Percentiles rank a stretch among this genome's conserved stretches.
These are phyloP conservation scores for Magnolia sinica DNA, from an alignment of 164 flowering plant genomes.

Conservation along the genomic window DNA sequence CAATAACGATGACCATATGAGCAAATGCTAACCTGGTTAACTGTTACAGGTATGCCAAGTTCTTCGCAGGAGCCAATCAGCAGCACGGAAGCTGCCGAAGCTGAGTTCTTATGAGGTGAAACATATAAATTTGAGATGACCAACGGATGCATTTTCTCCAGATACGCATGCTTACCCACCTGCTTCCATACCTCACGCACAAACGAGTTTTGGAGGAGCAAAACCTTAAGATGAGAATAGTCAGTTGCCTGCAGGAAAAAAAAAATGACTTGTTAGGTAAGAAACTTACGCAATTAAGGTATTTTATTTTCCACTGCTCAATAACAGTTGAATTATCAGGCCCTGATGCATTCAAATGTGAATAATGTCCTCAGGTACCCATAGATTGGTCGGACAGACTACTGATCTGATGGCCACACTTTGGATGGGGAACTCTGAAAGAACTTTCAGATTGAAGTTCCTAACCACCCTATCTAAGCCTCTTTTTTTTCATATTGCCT, in stretches of 20 bases:
- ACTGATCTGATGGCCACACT: no score
- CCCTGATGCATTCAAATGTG: no score
- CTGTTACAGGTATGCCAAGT: constrained; percentile 83
- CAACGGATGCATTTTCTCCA: constrained; percentile 68
- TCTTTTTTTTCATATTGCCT: no score
- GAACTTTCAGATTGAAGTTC: no score
- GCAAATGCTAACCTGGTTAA: constrained; percentile 69
- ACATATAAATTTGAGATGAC: constrained; percentile 65
- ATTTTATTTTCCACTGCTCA: neutral
- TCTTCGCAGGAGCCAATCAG: constrained; percentile 94
- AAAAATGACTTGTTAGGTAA: constrained; percentile 11
- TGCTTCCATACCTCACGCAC: constrained; percentile 75
- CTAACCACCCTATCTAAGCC: no score
- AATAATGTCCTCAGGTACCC: no score
- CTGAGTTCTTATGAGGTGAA: constrained; percentile 75
- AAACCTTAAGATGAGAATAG: constrained; percentile 84
- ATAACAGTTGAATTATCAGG: no score
- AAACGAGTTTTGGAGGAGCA: constrained; percentile 94
- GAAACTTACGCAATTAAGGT: constrained; percentile 2
- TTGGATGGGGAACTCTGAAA: no score
- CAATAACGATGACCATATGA: constrained; percentile 1
- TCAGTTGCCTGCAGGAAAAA: constrained; percentile 52
- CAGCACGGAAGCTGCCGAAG: constrained; percentile 89
- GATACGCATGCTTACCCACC: constrained; percentile 73
- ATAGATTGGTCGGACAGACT: no score